Conservation (phyloP, 257 asterid genomes). For the Leptodermis oblonga region DNA sequence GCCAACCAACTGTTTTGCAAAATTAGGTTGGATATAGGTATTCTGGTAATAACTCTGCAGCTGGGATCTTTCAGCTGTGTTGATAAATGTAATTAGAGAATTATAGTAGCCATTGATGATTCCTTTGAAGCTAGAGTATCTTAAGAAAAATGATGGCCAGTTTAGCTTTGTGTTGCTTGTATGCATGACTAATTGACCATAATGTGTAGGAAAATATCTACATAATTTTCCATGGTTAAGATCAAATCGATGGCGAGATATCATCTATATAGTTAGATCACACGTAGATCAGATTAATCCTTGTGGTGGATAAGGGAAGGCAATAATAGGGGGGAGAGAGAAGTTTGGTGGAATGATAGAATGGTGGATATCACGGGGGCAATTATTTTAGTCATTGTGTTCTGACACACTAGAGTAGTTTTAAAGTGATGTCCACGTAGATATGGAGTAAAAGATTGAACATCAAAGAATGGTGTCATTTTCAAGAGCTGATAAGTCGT, state of each 20-base stretch:
- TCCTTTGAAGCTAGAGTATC: neutral
- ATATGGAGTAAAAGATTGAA: neutral
- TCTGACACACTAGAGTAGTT: slow-evolving; percentile 1
- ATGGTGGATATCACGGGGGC: slow-evolving; percentile 8
- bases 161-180: slow-evolving; percentile 1
- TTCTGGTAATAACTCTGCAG: slow-evolving; percentile 6
- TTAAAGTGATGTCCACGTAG: slow-evolving; percentile 14
- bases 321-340: slow-evolving; percentile 17
- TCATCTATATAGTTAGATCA: no score
- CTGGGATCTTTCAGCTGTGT: neutral
- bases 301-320: slow-evolving; percentile 16
- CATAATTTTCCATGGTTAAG: neutral
- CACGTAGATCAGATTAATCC: neutral
- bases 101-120: neutral
- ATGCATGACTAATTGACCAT: neutral
- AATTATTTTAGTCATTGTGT: slow-evolving; percentile 25
- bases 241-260: no score
- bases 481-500: slow-evolving; percentile 6
- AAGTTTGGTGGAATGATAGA: slow-evolving; percentile 16
- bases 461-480: slow-evolving; percentile 12
- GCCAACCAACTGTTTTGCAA: neutral
- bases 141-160: neutral
- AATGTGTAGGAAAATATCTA: neutral
- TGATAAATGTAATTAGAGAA: neutral
- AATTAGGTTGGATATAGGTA: slow-evolving; percentile 16